These are phyloP conservation scores for Rosa lucieae DNA, from an alignment of 306 rosid species.

Conservation along the genomic window DNA sequence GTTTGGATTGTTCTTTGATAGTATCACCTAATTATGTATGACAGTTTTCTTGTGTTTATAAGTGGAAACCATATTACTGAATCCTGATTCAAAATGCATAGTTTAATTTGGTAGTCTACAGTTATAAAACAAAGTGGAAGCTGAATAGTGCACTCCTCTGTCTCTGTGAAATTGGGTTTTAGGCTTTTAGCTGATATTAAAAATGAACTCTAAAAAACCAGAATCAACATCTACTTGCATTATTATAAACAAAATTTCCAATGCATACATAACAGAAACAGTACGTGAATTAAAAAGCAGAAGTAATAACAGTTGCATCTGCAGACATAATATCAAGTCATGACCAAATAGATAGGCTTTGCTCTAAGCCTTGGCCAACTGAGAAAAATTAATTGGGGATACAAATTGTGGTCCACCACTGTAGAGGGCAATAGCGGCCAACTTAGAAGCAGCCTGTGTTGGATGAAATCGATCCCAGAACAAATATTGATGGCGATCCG, in stretches of 20 bases:
- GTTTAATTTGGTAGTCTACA: too few species aligned
- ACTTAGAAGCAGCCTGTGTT: slow-evolving; percentile 25
- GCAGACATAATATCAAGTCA: not conserved
- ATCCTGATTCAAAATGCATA: too few species aligned
- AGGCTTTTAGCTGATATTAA: not conserved
- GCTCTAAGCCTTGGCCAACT: slow-evolving; percentile 16
- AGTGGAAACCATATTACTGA: too few species aligned
- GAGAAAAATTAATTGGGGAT: slow-evolving; percentile 28
- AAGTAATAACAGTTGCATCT: not conserved
- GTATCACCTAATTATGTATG: too few species aligned
- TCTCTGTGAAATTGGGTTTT: not conserved
- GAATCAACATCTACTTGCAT: not conserved
- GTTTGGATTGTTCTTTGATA: too few species aligned
- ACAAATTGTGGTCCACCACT: slow-evolving; percentile 20
- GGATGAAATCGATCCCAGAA: slow-evolving; percentile 39
- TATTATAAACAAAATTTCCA: not conserved
- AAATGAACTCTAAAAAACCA: not conserved
- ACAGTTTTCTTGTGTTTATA: too few species aligned
- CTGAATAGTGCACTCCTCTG: not conserved
- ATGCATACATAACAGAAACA: not conserved
- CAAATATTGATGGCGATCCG: not conserved
- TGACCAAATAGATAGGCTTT: not conserved
- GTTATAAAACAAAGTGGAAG: not conserved
- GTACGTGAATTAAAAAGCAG: not conserved
- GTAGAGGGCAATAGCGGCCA: slow-evolving; percentile 25